Evolutionary conservation across 2,329 filamentous ascomycete species (phyloP).

Genomic region (Phialophora tarda): DNA sequence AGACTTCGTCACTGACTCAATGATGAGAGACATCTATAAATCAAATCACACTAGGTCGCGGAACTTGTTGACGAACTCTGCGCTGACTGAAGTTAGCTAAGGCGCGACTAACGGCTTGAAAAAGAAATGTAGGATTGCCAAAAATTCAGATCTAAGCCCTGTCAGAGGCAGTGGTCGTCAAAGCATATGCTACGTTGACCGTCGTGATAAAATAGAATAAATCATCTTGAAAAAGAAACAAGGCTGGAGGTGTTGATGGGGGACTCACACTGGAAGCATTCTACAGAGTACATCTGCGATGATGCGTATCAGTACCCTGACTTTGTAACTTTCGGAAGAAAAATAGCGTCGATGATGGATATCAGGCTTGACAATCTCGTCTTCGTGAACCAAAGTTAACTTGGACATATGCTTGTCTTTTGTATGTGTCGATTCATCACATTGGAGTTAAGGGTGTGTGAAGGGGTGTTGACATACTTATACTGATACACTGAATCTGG

Average conservation of each 20-base stretch:
- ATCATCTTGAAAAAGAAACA: slow-evolving; percentile 66
- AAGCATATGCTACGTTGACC: slow-evolving; percentile 81
- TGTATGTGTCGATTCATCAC: slow-evolving; percentile 84
- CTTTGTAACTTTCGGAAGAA: neutral
- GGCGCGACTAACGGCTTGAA: neutral
- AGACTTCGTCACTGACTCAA: neutral
- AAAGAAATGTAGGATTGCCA: slow-evolving; percentile 9
- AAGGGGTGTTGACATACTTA: neutral
- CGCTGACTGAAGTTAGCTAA: slow-evolving; percentile 16
- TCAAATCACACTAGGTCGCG: too few species aligned
- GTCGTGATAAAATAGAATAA: slow-evolving; percentile 71
- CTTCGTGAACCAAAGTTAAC: slow-evolving; percentile 57
- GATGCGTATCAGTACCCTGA: slow-evolving; percentile 1
- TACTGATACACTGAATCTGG: neutral
- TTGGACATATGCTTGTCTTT: slow-evolving; percentile 99
- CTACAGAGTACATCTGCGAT: neutral
- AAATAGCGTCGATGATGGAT: slow-evolving; percentile 3
- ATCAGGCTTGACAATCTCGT: slow-evolving; percentile 57
- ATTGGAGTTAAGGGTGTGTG: neutral
- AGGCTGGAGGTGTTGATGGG: neutral
- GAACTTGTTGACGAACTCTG: neutral
- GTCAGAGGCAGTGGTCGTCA: slow-evolving; percentile 83
- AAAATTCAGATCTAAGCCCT: slow-evolving; percentile 60
- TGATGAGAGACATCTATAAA: neutral
- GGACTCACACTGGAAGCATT: neutral